Conservation (phyloP, 202 grass and related monocot species). For the Schoenoplectus triqueter region DNA sequence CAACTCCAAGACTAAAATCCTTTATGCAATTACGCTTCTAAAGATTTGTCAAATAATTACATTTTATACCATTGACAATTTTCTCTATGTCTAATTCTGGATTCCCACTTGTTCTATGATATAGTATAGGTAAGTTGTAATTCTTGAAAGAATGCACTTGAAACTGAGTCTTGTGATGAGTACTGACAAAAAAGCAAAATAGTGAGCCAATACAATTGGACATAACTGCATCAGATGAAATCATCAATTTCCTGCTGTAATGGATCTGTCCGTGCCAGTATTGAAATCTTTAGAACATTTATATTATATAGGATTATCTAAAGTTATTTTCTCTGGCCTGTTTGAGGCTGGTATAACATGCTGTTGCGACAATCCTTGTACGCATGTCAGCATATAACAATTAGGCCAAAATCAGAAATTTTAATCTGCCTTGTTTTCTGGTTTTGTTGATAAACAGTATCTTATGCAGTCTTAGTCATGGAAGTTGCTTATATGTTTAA, state of each 20-base stretch:
- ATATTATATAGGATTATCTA: constrained; percentile 15
- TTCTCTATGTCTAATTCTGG: not conserved
- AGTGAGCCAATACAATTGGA: constrained; percentile 26
- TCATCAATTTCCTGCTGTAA: not conserved
- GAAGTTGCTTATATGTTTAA: constrained; percentile 8
- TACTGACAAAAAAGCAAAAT: constrained; percentile 5
- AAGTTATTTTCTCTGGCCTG: constrained; percentile 25
- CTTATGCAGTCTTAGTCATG: constrained; percentile 20
- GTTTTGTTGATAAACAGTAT: constrained; percentile 9
- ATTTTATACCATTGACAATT: not conserved
- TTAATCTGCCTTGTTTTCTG: constrained; percentile 12
- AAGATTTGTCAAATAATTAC: not conserved
- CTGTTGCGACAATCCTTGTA: not conserved
- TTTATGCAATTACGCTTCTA: not conserved
- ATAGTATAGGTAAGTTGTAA: not conserved
- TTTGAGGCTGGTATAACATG: constrained; percentile 45
- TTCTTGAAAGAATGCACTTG: constrained; percentile 18
- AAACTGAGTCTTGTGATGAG: not conserved
- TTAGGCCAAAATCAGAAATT: not conserved
- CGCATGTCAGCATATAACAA: not conserved
- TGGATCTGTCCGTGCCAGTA: not conserved
- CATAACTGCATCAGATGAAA: not conserved
- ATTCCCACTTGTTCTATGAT: not conserved
- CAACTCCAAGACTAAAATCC: not conserved
- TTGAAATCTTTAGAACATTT: not conserved